phyloP scores from a whole-genome alignment of 768 basidiomycete species.

The Suillus americanus region DNA sequence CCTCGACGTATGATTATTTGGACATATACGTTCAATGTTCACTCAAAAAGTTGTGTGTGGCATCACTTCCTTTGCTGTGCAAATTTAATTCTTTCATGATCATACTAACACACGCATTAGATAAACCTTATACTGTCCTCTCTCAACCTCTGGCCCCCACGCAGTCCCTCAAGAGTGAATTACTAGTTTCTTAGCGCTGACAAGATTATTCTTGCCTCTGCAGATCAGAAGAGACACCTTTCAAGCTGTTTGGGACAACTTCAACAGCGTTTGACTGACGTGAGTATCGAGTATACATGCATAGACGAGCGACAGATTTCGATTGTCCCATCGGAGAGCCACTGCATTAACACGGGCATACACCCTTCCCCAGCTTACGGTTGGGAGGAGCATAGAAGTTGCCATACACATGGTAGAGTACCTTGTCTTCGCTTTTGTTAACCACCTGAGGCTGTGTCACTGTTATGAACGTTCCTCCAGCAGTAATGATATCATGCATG shows the following conservation, averaged over 20 bases:
- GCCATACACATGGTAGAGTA: neutral
- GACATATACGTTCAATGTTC: too few relatives aligned
- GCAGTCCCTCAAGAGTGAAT: conserved; percentile 31
- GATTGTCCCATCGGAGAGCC: conserved; percentile 18
- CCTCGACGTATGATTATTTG: too few relatives aligned
- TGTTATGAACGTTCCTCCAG: conserved; percentile 30
- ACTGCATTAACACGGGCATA: conserved; percentile 8
- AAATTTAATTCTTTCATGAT: neutral
- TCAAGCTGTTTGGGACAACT: conserved; percentile 38
- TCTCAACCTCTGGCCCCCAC: conserved; percentile 32
- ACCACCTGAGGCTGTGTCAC: neutral
- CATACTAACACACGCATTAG: neutral
- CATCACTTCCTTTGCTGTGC: neutral
- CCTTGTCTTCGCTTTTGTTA: conserved; percentile 8
- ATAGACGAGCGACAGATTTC: conserved; percentile 10
- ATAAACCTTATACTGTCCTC: conserved; percentile 28
- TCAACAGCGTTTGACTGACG: conserved; percentile 37
- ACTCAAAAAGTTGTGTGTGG: neutral
- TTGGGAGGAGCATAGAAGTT: conserved; percentile 7
- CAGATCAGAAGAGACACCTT: conserved; percentile 34
- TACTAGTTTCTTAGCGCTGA: conserved; percentile 41
- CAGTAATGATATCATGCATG: conserved; percentile 31
- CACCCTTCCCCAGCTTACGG: conserved; percentile 7
- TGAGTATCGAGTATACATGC: neutral
- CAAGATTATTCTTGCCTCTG: conserved; percentile 30